Base-by-base conservation (phyloP, 768 basidiomycete species). In the Tricholoma sp. region DNA sequence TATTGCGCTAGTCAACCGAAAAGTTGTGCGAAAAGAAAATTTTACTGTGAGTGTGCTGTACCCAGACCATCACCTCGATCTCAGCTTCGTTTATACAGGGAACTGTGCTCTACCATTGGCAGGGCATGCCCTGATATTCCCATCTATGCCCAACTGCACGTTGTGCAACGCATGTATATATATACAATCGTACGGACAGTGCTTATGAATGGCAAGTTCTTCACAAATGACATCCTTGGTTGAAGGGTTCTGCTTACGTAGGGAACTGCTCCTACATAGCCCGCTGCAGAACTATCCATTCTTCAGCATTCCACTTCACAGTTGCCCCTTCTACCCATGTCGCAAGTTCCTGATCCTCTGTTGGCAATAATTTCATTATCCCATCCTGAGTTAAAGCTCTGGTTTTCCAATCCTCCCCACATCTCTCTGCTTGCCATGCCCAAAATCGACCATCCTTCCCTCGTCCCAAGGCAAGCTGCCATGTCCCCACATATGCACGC, bases 1-100 rank as follows among this genome's bases (percentile, higher is more conserved):
- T 36, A 93, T 98, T 52, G 91, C 93, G 1, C 75, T 98, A 6
- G 93, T 95, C 4, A 88, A 88, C 65, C 80, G 91, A 50, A 96
- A 95, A 66, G 80, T 91, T 17, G 89, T 94, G 0, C 76, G 75
- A 55, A 95, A 94, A 69, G 85, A 89, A 42, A 89, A 77, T 50
- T 74, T 73, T 50, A 80, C 84, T 2, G 85, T 86, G 56, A 50
- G 83, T 63, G 42, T 1, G 39, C 13, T 11, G 52, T 37, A 7
- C 7, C 15, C 37, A 2, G 31, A 39, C 42, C 49, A 28, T 8
- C 49, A 4, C 18, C 12, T 37, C 29, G 28, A 44, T 29, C 24
- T 45, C 45, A 57, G 50, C 36, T 29, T n/a, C 6, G 39, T 24
- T 33, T 4, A 24, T 4, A 24, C 54, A 89, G 87, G 87, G 87